Percentiles rank a stretch among this genome's conserved stretches.
Evolutionary conservation across 139 green algal genomes (phyloP).

Genomic region (Haematococcus sp.): DNA sequence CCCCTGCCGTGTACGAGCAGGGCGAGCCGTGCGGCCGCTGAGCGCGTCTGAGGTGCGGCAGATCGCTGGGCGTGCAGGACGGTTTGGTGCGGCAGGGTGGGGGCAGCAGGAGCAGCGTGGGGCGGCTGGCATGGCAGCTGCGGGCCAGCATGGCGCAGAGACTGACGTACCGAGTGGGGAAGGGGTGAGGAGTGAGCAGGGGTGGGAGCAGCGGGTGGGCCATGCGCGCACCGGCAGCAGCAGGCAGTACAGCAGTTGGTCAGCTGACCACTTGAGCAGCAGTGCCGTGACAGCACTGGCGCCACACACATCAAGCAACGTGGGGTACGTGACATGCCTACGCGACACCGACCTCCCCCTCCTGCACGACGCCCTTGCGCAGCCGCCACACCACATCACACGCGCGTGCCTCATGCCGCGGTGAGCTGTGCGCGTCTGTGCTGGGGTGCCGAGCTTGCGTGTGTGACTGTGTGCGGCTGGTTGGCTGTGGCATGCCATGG

Average conservation of each 20-base stretch:
- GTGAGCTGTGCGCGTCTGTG: too few relatives aligned
- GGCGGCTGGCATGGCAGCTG: too few relatives aligned
- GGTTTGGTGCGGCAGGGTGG: background rate
- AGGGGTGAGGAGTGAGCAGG: background rate
- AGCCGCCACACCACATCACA: conserved; percentile 1
- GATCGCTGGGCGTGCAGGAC: conserved; percentile 32
- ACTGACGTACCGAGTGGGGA: too few relatives aligned
- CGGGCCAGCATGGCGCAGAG: too few relatives aligned
- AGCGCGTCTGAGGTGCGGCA: conserved; percentile 21
- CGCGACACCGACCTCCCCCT: conserved; percentile 29
- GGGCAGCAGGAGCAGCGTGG: too few relatives aligned
- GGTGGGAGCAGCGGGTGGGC: background rate
- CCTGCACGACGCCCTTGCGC: conserved; percentile 28
- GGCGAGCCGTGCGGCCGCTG: background rate
- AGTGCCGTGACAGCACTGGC: background rate
- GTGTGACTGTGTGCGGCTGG: too few relatives aligned
- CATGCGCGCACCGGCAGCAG: background rate
- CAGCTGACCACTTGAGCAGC: too few relatives aligned
- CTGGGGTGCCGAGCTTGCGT: too few relatives aligned
- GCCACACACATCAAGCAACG: too few relatives aligned
- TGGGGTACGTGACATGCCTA: conserved; percentile 37
- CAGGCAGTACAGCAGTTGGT: background rate
- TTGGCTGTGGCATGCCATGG: too few relatives aligned
- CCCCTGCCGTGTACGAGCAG: conserved; percentile 2
- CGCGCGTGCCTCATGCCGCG: conserved; percentile 40